These are phyloP conservation scores for Phytopythium ostracodes DNA, from an alignment of 352 stramenopile genomes.

Conservation along the genomic window DNA sequence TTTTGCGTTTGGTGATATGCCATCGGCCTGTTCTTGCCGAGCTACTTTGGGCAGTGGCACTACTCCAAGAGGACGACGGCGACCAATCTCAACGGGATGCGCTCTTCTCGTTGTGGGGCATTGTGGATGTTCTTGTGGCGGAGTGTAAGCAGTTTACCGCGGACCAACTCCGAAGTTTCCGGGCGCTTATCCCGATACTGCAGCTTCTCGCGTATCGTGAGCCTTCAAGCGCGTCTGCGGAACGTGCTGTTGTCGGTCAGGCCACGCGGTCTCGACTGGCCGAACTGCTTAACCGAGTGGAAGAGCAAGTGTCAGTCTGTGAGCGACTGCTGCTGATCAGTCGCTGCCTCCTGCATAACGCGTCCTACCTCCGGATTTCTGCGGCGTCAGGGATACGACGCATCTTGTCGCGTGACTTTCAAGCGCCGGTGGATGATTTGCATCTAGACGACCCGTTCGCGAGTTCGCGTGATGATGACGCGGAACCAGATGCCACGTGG, in stretches of 20 bases:
- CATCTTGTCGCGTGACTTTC: slow-evolving; percentile 23
- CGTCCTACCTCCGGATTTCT: slow-evolving; percentile 40
- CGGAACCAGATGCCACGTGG: slow-evolving; percentile 9
- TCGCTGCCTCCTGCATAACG: slow-evolving; percentile 49
- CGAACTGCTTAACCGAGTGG: slow-evolving; percentile 37
- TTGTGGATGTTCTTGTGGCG: slow-evolving; percentile 19
- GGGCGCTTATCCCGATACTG: slow-evolving; percentile 33
- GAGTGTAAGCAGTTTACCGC: slow-evolving; percentile 6
- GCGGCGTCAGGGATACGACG: slow-evolving; percentile 35
- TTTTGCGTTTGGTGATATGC: background rate
- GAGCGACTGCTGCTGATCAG: slow-evolving; percentile 28
- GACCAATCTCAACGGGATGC: slow-evolving; percentile 3
- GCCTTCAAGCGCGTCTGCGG: slow-evolving; percentile 8
- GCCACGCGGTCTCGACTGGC: slow-evolving; percentile 30
- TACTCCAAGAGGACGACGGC: background rate
- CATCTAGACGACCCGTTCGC: slow-evolving; percentile 27
- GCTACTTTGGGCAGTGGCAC: slow-evolving; percentile 20
- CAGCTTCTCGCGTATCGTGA: slow-evolving; percentile 62
- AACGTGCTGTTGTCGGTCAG: slow-evolving; percentile 13
- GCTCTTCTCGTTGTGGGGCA: slow-evolving; percentile 20
- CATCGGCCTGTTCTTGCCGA: slow-evolving; percentile 12
- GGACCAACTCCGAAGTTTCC: slow-evolving; percentile 17
- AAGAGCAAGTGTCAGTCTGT: slow-evolving; percentile 15
- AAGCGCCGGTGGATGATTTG: slow-evolving; percentile 5
- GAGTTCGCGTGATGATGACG: slow-evolving; percentile 5